A percentile compares a stretch with the other conserved stretches of the same genome.
phyloP scores from a whole-genome alignment of 2,329 filamentous ascomycete genomes.

The Trichophyton verrucosum region DNA sequence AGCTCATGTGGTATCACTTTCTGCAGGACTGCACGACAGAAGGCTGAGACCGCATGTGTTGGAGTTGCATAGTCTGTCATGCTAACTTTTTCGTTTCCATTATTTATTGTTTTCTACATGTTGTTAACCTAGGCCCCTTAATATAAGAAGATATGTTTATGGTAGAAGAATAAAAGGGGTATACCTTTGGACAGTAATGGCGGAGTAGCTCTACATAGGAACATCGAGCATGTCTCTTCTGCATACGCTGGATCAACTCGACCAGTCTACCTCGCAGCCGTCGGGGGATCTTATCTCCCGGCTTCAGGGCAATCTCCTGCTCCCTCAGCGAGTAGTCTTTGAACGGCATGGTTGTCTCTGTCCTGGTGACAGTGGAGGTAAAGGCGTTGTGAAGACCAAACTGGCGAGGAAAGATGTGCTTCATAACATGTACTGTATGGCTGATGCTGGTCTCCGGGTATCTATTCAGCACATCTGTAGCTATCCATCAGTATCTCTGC shows the following conservation, averaged over 20 bases:
- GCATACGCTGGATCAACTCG: slow-evolving; percentile 54
- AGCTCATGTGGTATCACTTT: slow-evolving; percentile 63
- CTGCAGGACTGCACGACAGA: slow-evolving; percentile 63
- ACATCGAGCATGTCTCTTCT: slow-evolving; percentile 59
- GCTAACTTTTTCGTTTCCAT: slow-evolving; percentile 12
- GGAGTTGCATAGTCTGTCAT: slow-evolving; percentile 59
- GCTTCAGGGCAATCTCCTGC: slow-evolving; percentile 51
- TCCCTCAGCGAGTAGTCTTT: slow-evolving; percentile 81
- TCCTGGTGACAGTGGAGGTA: slow-evolving; percentile 52
- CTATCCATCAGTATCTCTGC: neutral
- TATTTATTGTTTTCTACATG: slow-evolving; percentile 5
- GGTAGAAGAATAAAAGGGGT: slow-evolving; percentile 8
- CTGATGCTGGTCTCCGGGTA: slow-evolving; percentile 38
- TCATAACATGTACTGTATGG: slow-evolving; percentile 61
- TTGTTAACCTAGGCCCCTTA: neutral
- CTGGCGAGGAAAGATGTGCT: slow-evolving; percentile 87
- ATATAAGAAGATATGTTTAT: no score
- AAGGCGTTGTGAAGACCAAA: slow-evolving; percentile 92
- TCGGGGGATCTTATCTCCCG: slow-evolving; percentile 25
- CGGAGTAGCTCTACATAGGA: slow-evolving; percentile 66
- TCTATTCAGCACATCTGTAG: slow-evolving; percentile 69
- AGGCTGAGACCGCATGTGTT: slow-evolving; percentile 60
- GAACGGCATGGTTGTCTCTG: slow-evolving; percentile 58
- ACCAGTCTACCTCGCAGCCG: slow-evolving; percentile 50
- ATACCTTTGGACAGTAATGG: slow-evolving; percentile 61